Evolutionary conservation across 371 early-diverging fungal genomes (phyloP).

Genomic region (Parasitella parasitica): DNA sequence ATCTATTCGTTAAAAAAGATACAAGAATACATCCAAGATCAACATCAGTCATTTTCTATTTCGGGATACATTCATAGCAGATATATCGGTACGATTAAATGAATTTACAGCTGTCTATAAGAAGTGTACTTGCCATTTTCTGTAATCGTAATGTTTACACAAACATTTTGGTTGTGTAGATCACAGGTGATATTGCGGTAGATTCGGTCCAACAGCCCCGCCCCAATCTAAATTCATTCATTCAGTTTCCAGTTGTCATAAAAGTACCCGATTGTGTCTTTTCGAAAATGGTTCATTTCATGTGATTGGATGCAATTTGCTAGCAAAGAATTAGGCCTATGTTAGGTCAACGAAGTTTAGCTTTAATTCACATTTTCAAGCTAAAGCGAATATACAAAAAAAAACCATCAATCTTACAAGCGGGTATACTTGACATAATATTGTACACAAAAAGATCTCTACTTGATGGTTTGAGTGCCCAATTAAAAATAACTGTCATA

Average conservation of each 20-base stretch:
- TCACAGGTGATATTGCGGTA: not conserved
- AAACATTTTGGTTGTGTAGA: not conserved
- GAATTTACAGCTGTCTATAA: not conserved
- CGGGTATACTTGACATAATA: too few relatives aligned
- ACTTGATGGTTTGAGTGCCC: not conserved
- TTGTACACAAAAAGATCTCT: not conserved
- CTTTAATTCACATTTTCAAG: not conserved
- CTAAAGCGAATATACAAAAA: not conserved
- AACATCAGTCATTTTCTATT: not conserved
- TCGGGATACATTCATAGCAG: too few relatives aligned
- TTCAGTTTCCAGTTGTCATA: not conserved
- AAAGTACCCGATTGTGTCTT: too few relatives aligned
- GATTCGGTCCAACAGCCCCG: not conserved
- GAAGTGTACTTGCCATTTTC: not conserved
- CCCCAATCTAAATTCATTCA: not conserved
- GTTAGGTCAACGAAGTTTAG: not conserved
- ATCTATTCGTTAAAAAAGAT: not conserved
- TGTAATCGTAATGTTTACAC: slow-evolving; percentile 4
- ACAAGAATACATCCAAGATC: not conserved
- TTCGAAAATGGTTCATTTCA: not conserved
- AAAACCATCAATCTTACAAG: not conserved
- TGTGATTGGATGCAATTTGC: not conserved
- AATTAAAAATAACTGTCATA: not conserved
- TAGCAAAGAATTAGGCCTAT: not conserved
- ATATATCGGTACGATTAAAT: not conserved